Evolutionary conservation across 2,329 filamentous ascomycete genomes (phyloP), one percentile per base, ranked within the genome.

Genomic region (Diaporthe batatas): DNA sequence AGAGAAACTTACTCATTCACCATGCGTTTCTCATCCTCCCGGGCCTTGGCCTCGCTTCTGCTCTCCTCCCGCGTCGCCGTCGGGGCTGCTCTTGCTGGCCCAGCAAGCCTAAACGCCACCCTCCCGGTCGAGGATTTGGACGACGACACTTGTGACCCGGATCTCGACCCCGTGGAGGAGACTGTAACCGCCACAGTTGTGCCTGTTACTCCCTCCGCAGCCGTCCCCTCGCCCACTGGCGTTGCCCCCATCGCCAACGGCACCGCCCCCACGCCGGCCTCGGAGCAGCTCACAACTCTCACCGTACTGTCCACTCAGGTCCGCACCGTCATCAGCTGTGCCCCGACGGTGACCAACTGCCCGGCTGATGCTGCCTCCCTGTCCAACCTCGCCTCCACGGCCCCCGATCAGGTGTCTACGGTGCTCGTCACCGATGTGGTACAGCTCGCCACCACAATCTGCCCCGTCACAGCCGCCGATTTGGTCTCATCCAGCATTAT

Each of bases 241-340:
- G 34, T 62, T 18, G 68, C 49, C 64, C 42, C 39, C 12, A 42
- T 53, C 59, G 64, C n/a, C 29, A 71, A 71, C 23, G 58, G 58
- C 55, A 70, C 71, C 8, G 23, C 44, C 59, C 53, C 44, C 39
- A 47, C 68, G 16, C 14, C 58, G 21, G 47, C 69, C 36, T 36
- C 47, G 6, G 72, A 57, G 53, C 34, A 64, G 29, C 51, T 70
- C 21, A 69, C 72, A 55, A 73, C 71, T n/a, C 49, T 71, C 34
- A 73, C 72, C 16, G 55, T 75, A 47, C 55, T 71, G 53, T 68
- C 68, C 21, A 75, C 73, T 5, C 70, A 70, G 32, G 51, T 75
- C 18, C 55, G 72, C 5, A 75, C 73, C 23, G 59, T 75, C 55
- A 69, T 69, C 10, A 73, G 71, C 73, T 75, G 73, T 53, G 73